Percentiles rank a stretch among this genome's conserved stretches.
These are phyloP conservation scores for Achaetomiella virescens DNA, from an alignment of 495 filamentous ascomycete species.

Conservation along the genomic window DNA sequence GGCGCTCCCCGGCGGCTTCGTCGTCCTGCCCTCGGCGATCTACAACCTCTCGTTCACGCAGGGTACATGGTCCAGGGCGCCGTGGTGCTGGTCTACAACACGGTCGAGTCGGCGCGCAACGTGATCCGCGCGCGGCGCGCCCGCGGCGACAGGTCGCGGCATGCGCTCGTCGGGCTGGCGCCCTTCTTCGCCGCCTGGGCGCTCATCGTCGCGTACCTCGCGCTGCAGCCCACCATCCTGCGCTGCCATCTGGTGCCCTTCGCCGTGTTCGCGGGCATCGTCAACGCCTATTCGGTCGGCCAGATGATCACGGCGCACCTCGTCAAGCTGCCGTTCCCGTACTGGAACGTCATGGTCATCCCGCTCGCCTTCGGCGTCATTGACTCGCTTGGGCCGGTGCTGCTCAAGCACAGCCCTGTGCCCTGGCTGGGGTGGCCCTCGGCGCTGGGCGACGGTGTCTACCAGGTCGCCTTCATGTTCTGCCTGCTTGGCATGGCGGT, in stretches of 20 bases:
- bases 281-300: constrained; percentile 91
- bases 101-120: constrained; percentile 64
- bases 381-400: constrained; percentile 66
- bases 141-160: constrained; percentile 60
- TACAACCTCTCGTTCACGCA: constrained; percentile 80
- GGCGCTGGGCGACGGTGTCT: constrained; percentile 63
- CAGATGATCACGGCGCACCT: constrained; percentile 93
- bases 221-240: constrained; percentile 76
- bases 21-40: constrained; percentile 58
- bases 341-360: constrained; percentile 70
- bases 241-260: constrained; percentile 80
- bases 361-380: constrained; percentile 65
- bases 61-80: constrained; percentile 89
- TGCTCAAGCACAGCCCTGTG: constrained; percentile 49
- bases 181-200: constrained; percentile 74
- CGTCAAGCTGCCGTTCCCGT: constrained; percentile 76
- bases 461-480: constrained; percentile 83
- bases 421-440: constrained; percentile 67
- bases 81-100: constrained; percentile 78
- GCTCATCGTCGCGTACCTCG: constrained; percentile 69
- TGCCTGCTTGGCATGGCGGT: constrained; percentile 70
- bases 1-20: constrained; percentile 38
- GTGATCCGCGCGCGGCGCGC: constrained; percentile 73
- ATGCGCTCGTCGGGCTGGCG: constrained; percentile 71
- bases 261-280: constrained; percentile 72